phyloP scores from a whole-genome alignment of 2,329 filamentous ascomycete species.

The Colletotrichum orchidophilum region DNA sequence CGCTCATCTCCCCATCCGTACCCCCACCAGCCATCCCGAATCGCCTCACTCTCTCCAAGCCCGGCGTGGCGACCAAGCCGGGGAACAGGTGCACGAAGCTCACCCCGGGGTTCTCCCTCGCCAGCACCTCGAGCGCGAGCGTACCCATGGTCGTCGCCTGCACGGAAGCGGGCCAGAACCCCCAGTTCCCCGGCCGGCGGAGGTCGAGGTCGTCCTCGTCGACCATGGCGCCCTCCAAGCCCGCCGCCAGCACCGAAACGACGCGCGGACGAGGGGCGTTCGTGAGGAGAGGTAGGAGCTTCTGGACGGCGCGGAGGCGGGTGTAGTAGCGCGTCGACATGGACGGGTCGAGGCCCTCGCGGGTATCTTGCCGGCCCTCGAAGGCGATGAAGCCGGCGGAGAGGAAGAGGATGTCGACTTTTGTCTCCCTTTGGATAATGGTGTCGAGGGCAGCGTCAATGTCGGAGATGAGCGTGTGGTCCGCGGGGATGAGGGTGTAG shows the following conservation, averaged over 20 bases:
- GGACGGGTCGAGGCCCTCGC: conserved; percentile 64
- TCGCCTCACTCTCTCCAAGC: conserved; percentile 35
- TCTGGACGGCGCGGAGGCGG: conserved; percentile 64
- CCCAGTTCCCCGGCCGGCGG: conserved; percentile 45
- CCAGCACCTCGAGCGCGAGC: conserved; percentile 57
- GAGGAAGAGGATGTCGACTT: conserved; percentile 58
- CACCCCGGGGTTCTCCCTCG: conserved; percentile 50
- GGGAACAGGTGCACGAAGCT: conserved; percentile 48
- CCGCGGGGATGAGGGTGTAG: conserved; percentile 58
- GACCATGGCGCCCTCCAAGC: conserved; percentile 56
- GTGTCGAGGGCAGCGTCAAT: conserved; percentile 58
- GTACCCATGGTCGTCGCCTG: conserved; percentile 60
- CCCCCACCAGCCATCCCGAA: conserved; percentile 35
- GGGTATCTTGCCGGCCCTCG: conserved; percentile 54
- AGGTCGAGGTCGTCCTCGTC: conserved; percentile 55
- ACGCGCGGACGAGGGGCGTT: conserved; percentile 52
- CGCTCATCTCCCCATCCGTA: background rate
- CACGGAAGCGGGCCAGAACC: conserved; percentile 49
- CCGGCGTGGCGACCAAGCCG: conserved; percentile 38
- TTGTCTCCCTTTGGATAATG: conserved; percentile 53
- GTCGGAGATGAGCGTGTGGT: conserved; percentile 59
- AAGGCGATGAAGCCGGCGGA: conserved; percentile 45
- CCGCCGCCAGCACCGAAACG: conserved; percentile 58
- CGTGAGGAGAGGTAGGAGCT: conserved; percentile 65
- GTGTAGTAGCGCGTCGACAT: conserved; percentile 64